phyloP scores from a whole-genome alignment of 371 early-diverging fungal genomes.

The Saksenaea oblongispora region DNA sequence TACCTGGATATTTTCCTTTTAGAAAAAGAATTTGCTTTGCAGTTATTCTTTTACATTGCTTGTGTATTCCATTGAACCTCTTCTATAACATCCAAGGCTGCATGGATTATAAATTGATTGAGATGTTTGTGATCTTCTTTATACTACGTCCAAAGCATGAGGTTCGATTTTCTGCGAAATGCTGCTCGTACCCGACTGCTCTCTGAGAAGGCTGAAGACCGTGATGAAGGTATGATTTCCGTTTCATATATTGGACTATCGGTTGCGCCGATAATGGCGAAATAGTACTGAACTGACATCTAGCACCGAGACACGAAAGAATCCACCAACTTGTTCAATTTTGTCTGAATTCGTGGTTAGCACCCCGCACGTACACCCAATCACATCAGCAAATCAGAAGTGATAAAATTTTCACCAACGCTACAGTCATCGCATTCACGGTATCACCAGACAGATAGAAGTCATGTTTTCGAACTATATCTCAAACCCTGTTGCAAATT shows the following conservation, averaged over 20 bases:
- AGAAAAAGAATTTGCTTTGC: background rate
- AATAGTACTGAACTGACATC: constrained; percentile 78
- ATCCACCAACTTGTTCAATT: too few relatives aligned
- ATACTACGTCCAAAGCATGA: constrained; percentile 22
- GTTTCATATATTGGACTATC: constrained; percentile 95
- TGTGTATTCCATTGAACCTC: constrained; percentile 87
- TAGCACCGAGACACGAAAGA: too few relatives aligned
- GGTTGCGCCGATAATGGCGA: constrained; percentile 91
- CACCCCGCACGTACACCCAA: too few relatives aligned
- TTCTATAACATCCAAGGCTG: constrained; percentile 94
- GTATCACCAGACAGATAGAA: too few relatives aligned
- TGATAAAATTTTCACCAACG: too few relatives aligned
- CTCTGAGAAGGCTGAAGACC: constrained; percentile 37
- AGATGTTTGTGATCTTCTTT: constrained; percentile 87
- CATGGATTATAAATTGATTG: constrained; percentile 95
- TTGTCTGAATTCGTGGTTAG: too few relatives aligned
- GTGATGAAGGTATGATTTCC: constrained; percentile 71
- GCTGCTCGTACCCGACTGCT: constrained; percentile 33
- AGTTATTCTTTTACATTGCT: constrained; percentile 59
- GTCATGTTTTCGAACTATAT: too few relatives aligned
- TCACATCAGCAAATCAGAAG: too few relatives aligned
- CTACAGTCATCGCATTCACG: too few relatives aligned
- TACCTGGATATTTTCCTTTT: constrained; percentile 62
- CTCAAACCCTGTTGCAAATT: too few relatives aligned
- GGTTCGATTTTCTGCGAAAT: background rate